Percentiles rank a stretch among this genome's conserved stretches.
These are phyloP conservation scores for Boletus vinaceobasis DNA, from an alignment of 768 basidiomycete species.

Conservation along the genomic window DNA sequence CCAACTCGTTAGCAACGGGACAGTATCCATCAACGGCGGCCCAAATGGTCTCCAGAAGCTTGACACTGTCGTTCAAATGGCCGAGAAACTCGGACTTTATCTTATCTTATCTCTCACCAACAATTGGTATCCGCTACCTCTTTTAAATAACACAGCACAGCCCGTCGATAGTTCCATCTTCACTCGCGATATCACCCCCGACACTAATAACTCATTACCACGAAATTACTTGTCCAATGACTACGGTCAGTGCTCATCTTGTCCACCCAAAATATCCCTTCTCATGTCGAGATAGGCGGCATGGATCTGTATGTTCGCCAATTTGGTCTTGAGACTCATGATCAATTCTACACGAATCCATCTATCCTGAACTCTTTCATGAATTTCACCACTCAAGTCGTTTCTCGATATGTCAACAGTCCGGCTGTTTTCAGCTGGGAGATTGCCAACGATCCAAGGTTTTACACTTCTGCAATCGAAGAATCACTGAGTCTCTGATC, in stretches of 20 bases:
- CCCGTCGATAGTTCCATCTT: constrained; percentile 2
- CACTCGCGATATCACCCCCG: constrained; percentile 26
- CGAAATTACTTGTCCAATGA: constrained; percentile 59
- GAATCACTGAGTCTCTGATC: neutral
- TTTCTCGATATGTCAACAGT: constrained; percentile 52
- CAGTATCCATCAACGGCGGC: constrained; percentile 52
- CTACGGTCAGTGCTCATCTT: constrained; percentile 42
- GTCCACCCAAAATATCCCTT: neutral
- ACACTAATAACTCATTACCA: constrained; percentile 41
- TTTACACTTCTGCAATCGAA: neutral
- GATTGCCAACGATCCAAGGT: constrained; percentile 66
- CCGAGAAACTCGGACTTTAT: constrained; percentile 51
- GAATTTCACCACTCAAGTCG: constrained; percentile 55
- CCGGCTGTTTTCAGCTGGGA: constrained; percentile 58
- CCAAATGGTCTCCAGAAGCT: constrained; percentile 61
- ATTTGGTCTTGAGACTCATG: constrained; percentile 44
- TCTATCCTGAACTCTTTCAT: constrained; percentile 49
- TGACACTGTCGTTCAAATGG: constrained; percentile 54
- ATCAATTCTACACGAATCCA: constrained; percentile 56
- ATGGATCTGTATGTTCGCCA: constrained; percentile 63
- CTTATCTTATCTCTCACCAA: constrained; percentile 58
- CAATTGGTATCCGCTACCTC: constrained; percentile 51
- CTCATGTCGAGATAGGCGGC: constrained; percentile 41
- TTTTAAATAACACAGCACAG: constrained; percentile 23
- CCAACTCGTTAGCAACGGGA: constrained; percentile 56